phyloP scores from a whole-genome alignment of 441 rosid genomes.

The Codiaeum variegatum region DNA sequence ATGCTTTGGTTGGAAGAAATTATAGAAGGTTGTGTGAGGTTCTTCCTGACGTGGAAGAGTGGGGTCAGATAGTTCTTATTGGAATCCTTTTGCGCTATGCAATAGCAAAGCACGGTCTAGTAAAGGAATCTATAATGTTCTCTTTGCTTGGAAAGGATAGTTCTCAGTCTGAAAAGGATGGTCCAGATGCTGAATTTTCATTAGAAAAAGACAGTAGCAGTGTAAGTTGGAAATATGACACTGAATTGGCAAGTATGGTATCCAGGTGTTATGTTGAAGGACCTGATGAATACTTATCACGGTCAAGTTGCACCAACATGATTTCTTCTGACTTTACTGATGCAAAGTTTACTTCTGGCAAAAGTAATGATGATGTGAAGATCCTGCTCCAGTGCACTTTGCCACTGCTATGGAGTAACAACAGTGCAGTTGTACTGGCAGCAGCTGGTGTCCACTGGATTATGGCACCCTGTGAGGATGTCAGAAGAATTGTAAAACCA shows the following conservation, averaged over 20 bases:
- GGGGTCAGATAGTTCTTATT: conserved; percentile 91
- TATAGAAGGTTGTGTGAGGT: conserved; percentile 78
- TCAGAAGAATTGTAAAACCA: conserved; percentile 76
- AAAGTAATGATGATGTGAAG: conserved; percentile 69
- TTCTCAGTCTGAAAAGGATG: conserved; percentile 45
- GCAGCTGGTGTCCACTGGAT: conserved; percentile 97
- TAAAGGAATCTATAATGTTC: conserved; percentile 80
- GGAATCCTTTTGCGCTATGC: conserved; percentile 73
- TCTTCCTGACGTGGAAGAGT: conserved; percentile 97
- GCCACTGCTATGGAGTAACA: conserved; percentile 91
- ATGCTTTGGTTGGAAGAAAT: conserved; percentile 57
- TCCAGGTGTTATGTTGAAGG: conserved; percentile 86
- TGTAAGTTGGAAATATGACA: conserved; percentile 28
- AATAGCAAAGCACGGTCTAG: conserved; percentile 86
- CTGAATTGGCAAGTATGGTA: conserved; percentile 45
- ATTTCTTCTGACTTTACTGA: conserved; percentile 36
- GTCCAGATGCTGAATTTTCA: conserved; percentile 31
- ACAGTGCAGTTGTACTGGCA: conserved; percentile 92
- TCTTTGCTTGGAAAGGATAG: conserved; percentile 42
- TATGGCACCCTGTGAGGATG: conserved; percentile 77
- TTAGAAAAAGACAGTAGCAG: conserved; percentile 34
- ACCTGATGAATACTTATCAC: conserved; percentile 78
- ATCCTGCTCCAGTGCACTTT: conserved; percentile 81
- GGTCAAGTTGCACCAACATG: conserved; percentile 42
- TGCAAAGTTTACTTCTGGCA: conserved; percentile 56